Evolutionary conservation across 257 asterid species (phyloP), one percentile per base, ranked within the genome.

Genomic region (Knoxia roxburghii): DNA sequence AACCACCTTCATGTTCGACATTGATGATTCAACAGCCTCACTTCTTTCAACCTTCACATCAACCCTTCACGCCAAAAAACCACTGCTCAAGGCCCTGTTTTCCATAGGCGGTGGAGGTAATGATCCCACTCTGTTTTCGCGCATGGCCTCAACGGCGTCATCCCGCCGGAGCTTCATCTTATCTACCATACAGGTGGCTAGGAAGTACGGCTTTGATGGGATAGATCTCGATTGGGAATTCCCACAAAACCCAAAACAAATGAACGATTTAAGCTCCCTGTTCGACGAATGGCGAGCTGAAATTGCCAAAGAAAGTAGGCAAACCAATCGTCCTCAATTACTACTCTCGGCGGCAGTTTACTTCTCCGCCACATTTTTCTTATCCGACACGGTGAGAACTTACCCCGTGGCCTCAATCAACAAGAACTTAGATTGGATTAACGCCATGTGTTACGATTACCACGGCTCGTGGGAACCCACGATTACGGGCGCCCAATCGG

Each of bases 321-420:
- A 67, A 35, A 66, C 81, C 2, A 37, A 57, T 24, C 60, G 69
- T 61, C 72, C 88, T 9, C 86, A 75, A 11, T 84, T 91, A 39
- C 85, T 91, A 75, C 88, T 91, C 61, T 58, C 96, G 2, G 95
- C 96, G 30, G 98, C 98, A 11, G 91, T 86, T 6, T 86, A 91
- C 74, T 91, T 84, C 73, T 76, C 96, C 6, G 74, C 85, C 54
- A 85, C 78, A 57, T 78, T 74, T 7, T 72, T 85, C 61, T 73
- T 84, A 0, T 61, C 76, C 24, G 86, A 70, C 2, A 60, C 77
- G 0, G 24, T 14, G 2, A 78, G 96, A 65, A 76, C 87, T 1
- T 91, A 78, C 32, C 98, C 96, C 1, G 65, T 86, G 0, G 76
- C 53, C 10, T 83, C 96, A 0, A 74, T 91, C 11, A 75, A 70